A percentile compares a stretch with the other conserved stretches of the same genome.
phyloP scores from a whole-genome alignment of 768 basidiomycete genomes.

The Termitomyces sp. region DNA sequence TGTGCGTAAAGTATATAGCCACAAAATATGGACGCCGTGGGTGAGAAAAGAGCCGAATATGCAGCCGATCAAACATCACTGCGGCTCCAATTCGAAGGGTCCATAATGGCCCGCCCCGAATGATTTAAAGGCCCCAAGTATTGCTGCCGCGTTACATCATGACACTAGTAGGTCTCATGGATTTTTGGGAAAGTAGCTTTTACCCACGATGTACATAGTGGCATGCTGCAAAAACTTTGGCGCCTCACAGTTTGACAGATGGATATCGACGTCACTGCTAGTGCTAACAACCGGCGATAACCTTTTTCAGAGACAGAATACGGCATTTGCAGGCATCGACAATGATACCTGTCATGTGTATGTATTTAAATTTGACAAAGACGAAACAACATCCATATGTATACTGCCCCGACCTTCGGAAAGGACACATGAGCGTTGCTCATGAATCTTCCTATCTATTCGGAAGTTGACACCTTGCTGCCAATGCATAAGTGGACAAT shows the following conservation, averaged over 20 bases:
- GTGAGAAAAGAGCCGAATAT: neutral
- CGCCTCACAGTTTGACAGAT: neutral
- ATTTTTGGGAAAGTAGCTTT: too few species aligned
- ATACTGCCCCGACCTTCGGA: neutral
- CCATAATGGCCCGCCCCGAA: neutral
- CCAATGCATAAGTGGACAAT: neutral
- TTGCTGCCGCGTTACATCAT: neutral
- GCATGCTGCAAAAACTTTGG: neutral
- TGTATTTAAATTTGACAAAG: neutral
- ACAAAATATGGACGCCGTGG: neutral
- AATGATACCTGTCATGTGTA: neutral
- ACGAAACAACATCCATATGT: neutral
- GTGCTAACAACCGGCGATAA: neutral
- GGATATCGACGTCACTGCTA: neutral
- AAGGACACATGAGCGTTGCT: neutral
- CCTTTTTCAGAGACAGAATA: neutral
- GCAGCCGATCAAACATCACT: slow-evolving; percentile 1
- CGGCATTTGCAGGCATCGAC: neutral
- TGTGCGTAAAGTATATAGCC: neutral
- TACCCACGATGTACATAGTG: neutral
- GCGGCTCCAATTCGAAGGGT: slow-evolving; percentile 3
- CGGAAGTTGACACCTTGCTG: too few species aligned
- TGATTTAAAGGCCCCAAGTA: neutral
- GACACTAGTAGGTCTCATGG: too few species aligned
- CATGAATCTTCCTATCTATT: neutral